These are phyloP conservation scores for Coemansia sp. DNA, from an alignment of 192 early-diverging fungal genomes.

Conservation along the genomic window DNA sequence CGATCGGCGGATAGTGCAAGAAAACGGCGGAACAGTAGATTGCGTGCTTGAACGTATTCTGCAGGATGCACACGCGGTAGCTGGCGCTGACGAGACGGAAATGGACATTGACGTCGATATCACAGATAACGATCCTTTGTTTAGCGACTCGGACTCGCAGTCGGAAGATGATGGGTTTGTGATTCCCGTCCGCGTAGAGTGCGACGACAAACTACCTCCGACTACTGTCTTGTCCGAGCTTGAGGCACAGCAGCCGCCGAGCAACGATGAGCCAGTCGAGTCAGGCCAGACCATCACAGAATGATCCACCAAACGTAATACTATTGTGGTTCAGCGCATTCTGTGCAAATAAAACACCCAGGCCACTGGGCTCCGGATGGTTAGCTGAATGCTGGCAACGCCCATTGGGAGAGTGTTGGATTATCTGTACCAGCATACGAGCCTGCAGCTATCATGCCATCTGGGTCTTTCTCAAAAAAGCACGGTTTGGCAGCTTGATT, in stretches of 20 bases:
- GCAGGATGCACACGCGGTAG: slow-evolving; percentile 7
- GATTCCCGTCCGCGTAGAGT: slow-evolving; percentile 25
- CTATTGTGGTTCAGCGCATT: too few relatives aligned
- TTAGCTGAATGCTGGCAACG: too few relatives aligned
- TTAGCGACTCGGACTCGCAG: slow-evolving; percentile 50
- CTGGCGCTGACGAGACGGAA: slow-evolving; percentile 6
- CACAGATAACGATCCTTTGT: slow-evolving; percentile 47
- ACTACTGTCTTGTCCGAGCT: not conserved
- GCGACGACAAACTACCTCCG: slow-evolving; percentile 9
- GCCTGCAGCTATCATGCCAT: too few relatives aligned
- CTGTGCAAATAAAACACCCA: too few relatives aligned
- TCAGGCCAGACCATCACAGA: not conserved
- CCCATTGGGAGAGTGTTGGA: too few relatives aligned
- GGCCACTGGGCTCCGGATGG: too few relatives aligned
- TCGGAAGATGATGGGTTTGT: slow-evolving; percentile 40
- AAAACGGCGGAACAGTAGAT: slow-evolving; percentile 21
- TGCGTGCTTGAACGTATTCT: slow-evolving; percentile 16
- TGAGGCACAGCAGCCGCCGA: slow-evolving; percentile 1
- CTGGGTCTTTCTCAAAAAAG: too few relatives aligned
- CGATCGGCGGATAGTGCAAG: slow-evolving; percentile 55
- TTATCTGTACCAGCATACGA: too few relatives aligned
- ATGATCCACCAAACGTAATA: not conserved
- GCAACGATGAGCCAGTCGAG: not conserved
- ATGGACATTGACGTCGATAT: slow-evolving; percentile 38
- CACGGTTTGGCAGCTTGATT: too few relatives aligned